These are phyloP conservation scores for Acer saccharum DNA, from an alignment of 345 rosid genomes.

Conservation along the genomic window DNA sequence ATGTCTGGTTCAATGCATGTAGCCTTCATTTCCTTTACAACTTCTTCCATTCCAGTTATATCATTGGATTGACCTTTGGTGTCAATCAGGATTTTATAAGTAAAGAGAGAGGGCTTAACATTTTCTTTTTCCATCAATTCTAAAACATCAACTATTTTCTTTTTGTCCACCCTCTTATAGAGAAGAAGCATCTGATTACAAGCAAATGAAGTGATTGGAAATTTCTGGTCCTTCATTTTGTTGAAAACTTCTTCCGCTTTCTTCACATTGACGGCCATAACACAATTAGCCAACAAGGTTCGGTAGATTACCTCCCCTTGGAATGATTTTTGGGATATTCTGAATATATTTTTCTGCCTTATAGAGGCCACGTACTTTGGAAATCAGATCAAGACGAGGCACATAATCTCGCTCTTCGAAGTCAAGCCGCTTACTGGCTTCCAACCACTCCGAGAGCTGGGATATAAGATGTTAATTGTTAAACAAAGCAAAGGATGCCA, in stretches of 20 bases:
- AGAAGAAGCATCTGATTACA: slow-evolving; percentile 96
- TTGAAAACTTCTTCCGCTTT: slow-evolving; percentile 81
- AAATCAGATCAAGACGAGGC: slow-evolving; percentile 75
- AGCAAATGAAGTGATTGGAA: slow-evolving; percentile 66
- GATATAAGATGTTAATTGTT: slow-evolving; percentile 14
- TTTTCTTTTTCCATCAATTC: slow-evolving; percentile 93
- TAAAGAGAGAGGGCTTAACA: slow-evolving; percentile 70
- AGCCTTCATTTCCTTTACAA: slow-evolving; percentile 84
- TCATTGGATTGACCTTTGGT: slow-evolving; percentile 79
- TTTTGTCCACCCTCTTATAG: slow-evolving; percentile 76
- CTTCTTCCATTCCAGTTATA: slow-evolving; percentile 82
- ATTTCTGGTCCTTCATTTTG: slow-evolving; percentile 77
- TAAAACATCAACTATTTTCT: slow-evolving; percentile 85
- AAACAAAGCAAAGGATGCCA: not conserved
- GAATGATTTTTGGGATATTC: slow-evolving; percentile 68
- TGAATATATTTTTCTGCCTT: slow-evolving; percentile 66
- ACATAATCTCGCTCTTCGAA: slow-evolving; percentile 79
- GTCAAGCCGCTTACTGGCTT: slow-evolving; percentile 56
- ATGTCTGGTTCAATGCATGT: slow-evolving; percentile 73
- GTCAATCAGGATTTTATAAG: slow-evolving; percentile 73
- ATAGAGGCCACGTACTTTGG: slow-evolving; percentile 64
- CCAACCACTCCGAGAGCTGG: slow-evolving; percentile 94
- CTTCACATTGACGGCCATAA: slow-evolving; percentile 41
- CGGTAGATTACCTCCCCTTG: slow-evolving; percentile 73
- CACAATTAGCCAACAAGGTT: slow-evolving; percentile 76